These are phyloP conservation scores for Ramaria sp. DNA, from an alignment of 768 basidiomycete species.

Conservation along the genomic window DNA sequence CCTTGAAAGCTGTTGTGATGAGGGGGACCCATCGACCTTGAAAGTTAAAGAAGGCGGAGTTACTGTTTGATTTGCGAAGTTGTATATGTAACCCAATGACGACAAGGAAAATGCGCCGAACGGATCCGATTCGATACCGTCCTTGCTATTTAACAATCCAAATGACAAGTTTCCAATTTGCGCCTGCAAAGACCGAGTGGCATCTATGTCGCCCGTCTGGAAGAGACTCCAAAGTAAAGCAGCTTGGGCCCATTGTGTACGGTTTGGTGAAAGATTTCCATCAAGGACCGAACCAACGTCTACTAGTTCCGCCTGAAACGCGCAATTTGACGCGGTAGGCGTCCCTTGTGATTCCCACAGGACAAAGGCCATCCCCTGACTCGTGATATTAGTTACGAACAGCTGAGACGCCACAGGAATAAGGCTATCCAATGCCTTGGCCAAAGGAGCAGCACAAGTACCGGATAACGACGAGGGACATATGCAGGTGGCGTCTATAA, in stretches of 20 bases:
- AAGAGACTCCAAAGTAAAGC: conserved; percentile 52
- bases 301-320: conserved; percentile 40
- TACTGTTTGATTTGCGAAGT: conserved; percentile 49
- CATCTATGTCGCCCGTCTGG: conserved; percentile 34
- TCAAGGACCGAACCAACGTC: conserved; percentile 41
- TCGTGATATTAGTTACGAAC: conserved; percentile 37
- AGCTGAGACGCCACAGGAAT: conserved; percentile 36
- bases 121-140: conserved; percentile 29
- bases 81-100: conserved; percentile 41
- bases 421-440: conserved; percentile 39
- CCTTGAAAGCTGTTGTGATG: conserved; percentile 30
- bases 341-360: conserved; percentile 42
- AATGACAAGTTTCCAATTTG: conserved; percentile 42
- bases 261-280: conserved; percentile 29
- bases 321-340: conserved; percentile 33
- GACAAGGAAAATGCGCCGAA: conserved; percentile 27
- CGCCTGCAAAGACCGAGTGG: conserved; percentile 28
- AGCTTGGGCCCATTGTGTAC: conserved; percentile 46
- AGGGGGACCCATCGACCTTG: conserved; percentile 33
- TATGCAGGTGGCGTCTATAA: conserved; percentile 48
- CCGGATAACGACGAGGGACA: conserved; percentile 37
- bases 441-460: conserved; percentile 27
- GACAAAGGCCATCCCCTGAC: conserved; percentile 30
- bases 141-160: conserved; percentile 25
- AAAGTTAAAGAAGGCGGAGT: conserved; percentile 35